Evolutionary conservation across 805 yeast species (phyloP).

Genomic region (Kuraishia ogatae): DNA sequence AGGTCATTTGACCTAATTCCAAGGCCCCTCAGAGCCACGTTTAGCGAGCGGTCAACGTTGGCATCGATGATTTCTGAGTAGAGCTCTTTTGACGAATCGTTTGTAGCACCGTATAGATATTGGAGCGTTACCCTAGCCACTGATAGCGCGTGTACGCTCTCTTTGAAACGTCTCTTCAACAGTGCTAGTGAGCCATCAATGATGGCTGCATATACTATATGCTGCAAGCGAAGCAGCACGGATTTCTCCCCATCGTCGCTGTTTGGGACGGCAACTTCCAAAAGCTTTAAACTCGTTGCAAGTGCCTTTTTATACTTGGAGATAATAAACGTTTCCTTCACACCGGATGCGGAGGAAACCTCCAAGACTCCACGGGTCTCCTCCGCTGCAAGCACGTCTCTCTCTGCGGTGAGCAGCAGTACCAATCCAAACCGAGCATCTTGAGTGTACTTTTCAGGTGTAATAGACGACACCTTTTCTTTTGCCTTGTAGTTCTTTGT

Average conservation of each 20-base stretch:
- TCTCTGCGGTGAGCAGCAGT: constrained; percentile 62
- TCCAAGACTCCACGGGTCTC: constrained; percentile 51
- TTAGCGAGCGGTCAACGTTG: constrained; percentile 58
- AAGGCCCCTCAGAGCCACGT: constrained; percentile 9
- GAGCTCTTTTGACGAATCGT: constrained; percentile 24
- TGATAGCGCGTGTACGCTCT: constrained; percentile 43
- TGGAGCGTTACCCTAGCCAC: constrained; percentile 56
- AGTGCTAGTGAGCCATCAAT: constrained; percentile 33
- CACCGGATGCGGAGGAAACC: constrained; percentile 33
- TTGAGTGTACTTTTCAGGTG: constrained; percentile 37
- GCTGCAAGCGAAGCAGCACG: constrained; percentile 22
- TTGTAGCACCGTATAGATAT: constrained; percentile 30
- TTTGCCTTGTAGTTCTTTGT: constrained; percentile 50
- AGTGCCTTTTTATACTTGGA: constrained; percentile 65
- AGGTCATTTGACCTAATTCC: background rate
- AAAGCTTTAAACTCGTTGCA: constrained; percentile 32
- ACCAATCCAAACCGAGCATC: constrained; percentile 50
- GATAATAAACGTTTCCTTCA: constrained; percentile 41
- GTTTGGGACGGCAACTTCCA: constrained; percentile 31
- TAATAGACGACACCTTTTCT: constrained; percentile 36
- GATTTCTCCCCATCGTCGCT: constrained; percentile 13
- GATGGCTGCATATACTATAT: constrained; percentile 25
- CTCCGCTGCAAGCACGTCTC: constrained; percentile 63
- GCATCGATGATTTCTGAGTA: constrained; percentile 49
- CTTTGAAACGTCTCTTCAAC: constrained; percentile 45